phyloP scores from a whole-genome alignment of 2,329 filamentous ascomycete genomes.

The Furcasterigmium furcatum region DNA sequence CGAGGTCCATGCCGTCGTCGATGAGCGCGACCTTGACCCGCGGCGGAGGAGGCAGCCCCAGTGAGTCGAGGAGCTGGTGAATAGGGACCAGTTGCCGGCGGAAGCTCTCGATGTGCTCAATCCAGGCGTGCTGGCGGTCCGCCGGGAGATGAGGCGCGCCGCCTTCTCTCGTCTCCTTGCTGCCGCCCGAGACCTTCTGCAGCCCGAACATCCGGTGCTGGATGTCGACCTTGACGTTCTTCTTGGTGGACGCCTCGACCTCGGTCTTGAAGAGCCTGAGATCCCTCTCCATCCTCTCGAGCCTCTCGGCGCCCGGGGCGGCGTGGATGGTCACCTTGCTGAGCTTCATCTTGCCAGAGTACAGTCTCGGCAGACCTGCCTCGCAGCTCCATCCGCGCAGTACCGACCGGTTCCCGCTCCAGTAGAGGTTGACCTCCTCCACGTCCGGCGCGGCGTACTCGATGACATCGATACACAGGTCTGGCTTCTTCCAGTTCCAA shows the following conservation, averaged over 20 bases:
- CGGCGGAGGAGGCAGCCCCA: neutral
- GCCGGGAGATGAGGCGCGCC: neutral
- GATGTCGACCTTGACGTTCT: neutral
- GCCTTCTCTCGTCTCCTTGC: neutral
- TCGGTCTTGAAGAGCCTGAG: neutral
- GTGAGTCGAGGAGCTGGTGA: neutral
- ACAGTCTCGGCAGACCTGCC: constrained; percentile 17
- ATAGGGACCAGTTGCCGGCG: constrained; percentile 13
- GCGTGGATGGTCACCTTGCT: constrained; percentile 18
- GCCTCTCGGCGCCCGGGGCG: constrained; percentile 6
- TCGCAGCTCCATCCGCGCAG: constrained; percentile 24
- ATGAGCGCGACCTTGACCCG: constrained; percentile 29
- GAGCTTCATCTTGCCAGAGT: constrained; percentile 11
- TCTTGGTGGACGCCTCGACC: constrained; percentile 11
- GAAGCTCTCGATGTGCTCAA: constrained; percentile 20
- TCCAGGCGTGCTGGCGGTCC: constrained; percentile 14
- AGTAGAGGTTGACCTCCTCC: constrained; percentile 22
- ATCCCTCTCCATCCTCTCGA: neutral
- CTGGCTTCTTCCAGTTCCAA: constrained; percentile 24
- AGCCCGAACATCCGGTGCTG: neutral
- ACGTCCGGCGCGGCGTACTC: constrained; percentile 2
- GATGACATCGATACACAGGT: constrained; percentile 21
- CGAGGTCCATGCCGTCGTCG: constrained; percentile 32
- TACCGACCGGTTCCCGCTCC: constrained; percentile 27
- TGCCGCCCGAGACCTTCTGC: neutral